Conservation (phyloP, 805 yeast genomes). For the Kuraishia hungarica region DNA sequence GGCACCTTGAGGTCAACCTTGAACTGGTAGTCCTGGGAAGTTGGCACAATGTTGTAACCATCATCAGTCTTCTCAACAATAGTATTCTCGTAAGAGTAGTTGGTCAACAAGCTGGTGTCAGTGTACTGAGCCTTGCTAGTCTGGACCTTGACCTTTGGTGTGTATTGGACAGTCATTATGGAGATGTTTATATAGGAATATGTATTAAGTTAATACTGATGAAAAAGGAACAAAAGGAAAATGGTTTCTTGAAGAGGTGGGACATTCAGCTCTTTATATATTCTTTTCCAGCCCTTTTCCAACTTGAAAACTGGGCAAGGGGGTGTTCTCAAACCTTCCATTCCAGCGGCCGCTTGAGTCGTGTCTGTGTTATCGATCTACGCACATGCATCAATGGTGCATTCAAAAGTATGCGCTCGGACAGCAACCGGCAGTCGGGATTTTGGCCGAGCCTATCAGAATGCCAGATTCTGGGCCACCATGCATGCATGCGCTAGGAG, state of each 20-base stretch:
- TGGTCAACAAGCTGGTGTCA: slow-evolving; percentile 46
- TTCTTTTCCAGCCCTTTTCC: not conserved
- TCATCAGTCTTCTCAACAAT: slow-evolving; percentile 44
- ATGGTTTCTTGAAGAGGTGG: not conserved
- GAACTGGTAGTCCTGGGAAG: slow-evolving; percentile 69
- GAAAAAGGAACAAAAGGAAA: not conserved
- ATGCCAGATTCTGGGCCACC: not conserved
- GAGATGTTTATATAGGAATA: not conserved
- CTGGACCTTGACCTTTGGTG: slow-evolving; percentile 42
- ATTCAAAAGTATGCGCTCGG: not conserved
- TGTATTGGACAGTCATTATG: slow-evolving; percentile 22
- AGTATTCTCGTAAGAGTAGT: slow-evolving; percentile 71
- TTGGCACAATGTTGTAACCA: slow-evolving; percentile 64
- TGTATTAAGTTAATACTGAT: not conserved
- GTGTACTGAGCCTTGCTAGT: slow-evolving; percentile 43
- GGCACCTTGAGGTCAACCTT: slow-evolving; percentile 77
- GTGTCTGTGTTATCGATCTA: not conserved
- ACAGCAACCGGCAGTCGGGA: not conserved
- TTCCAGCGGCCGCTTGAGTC: not conserved
- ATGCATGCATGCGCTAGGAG: not conserved
- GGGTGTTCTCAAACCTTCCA: not conserved
- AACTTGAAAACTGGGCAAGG: not conserved
- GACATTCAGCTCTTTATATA: not conserved
- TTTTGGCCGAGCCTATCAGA: not conserved
- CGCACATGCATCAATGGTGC: not conserved